Evolutionary conservation across 306 rosid species (phyloP).

Genomic region (cucumber (Cucumis sativus)): DNA sequence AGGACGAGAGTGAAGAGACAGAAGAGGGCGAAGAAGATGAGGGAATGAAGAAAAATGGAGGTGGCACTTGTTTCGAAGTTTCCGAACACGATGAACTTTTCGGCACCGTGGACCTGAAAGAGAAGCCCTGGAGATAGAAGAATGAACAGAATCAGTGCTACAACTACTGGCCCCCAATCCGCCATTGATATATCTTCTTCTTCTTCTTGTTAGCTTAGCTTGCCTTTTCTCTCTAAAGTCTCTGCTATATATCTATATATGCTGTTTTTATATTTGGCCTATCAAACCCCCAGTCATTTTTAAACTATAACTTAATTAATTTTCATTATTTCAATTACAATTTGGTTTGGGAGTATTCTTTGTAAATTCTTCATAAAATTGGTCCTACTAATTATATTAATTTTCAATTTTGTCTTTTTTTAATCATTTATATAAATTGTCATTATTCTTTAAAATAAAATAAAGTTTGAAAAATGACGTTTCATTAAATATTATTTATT

Average conservation of each 20-base stretch:
- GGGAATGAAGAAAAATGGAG: slow-evolving; percentile 57
- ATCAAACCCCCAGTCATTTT: not conserved
- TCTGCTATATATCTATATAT: not conserved
- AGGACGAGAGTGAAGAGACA: slow-evolving; percentile 47
- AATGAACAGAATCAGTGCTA: slow-evolving; percentile 53
- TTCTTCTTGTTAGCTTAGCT: not conserved
- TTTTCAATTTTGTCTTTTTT: no score
- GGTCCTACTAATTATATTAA: no score
- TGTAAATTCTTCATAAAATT: no score
- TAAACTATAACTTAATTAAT: no score
- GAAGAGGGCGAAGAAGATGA: slow-evolving; percentile 61
- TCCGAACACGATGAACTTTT: slow-evolving; percentile 57
- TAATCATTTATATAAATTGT: no score
- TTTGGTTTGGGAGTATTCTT: no score
- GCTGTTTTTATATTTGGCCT: not conserved
- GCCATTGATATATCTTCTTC: slow-evolving; percentile 33
- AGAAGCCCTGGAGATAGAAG: slow-evolving; percentile 62
- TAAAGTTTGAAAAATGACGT: no score
- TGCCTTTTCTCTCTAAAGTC: not conserved
- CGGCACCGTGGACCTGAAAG: slow-evolving; percentile 56
- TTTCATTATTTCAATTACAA: no score
- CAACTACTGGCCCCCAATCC: slow-evolving; percentile 72
- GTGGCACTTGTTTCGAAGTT: slow-evolving; percentile 71
- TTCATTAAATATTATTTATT: no score
- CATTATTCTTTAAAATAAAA: no score